These are phyloP conservation scores for Sugiyamaella chiloensis DNA, from an alignment of 805 yeast species.

Conservation along the genomic window DNA sequence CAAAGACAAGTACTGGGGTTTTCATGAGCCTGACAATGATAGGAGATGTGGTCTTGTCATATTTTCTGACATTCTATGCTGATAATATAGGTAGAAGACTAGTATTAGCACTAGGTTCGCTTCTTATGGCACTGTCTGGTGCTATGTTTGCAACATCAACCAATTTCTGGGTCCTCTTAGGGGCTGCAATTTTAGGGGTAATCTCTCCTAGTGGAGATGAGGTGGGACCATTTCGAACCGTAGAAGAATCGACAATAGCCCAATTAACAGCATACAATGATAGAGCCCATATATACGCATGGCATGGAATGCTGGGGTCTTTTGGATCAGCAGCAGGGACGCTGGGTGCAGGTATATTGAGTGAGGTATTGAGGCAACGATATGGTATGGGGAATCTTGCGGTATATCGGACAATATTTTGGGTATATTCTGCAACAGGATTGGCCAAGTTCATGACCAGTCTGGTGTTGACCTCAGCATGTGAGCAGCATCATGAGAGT, in stretches of 20 bases:
- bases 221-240: conserved; percentile 84
- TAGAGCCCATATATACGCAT: conserved; percentile 71
- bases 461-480: conserved; percentile 41
- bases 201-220: conserved; percentile 88
- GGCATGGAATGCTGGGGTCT: conserved; percentile 66
- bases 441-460: conserved; percentile 44
- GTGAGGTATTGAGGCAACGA: conserved; percentile 43
- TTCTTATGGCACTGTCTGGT: conserved; percentile 70
- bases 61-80: conserved; percentile 71
- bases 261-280: conserved; percentile 50
- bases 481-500: conserved; percentile 37
- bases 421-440: conserved; percentile 54
- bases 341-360: conserved; percentile 55
- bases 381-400: conserved; percentile 34
- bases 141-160: conserved; percentile 55
- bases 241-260: conserved; percentile 80
- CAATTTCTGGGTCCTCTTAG: conserved; percentile 52
- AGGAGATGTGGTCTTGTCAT: conserved; percentile 75
- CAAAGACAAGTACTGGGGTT: conserved; percentile 61
- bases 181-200: conserved; percentile 79
- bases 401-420: conserved; percentile 58
- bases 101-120: conserved; percentile 60
- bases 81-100: conserved; percentile 64
- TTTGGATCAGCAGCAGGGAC: conserved; percentile 76
- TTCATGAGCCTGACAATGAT: conserved; percentile 79